Base-by-base conservation (phyloP, 2,329 filamentous ascomycete species). In the Colletotrichum nymphaeae region DNA sequence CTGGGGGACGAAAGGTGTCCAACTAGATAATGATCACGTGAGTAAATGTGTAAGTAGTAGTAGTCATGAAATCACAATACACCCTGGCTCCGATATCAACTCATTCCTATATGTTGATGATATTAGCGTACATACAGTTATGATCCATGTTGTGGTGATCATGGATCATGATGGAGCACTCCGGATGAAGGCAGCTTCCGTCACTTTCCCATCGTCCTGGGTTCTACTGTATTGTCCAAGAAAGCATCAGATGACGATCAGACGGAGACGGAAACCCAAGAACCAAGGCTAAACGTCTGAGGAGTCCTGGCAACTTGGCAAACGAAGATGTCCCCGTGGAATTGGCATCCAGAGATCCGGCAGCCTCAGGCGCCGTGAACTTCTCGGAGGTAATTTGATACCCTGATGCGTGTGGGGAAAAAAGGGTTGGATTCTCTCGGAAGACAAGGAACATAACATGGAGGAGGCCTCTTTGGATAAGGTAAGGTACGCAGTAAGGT, bases 371-470 rank as follows among this genome's bases (percentile, higher is more conserved):
- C 28, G 62, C 62, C 49, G 62, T 37, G 22, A 55, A 52, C 28
- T 42, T 49, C 53, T 64, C 62, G 62, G 62, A 64, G 53, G 62
- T 19, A 55, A 52, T 64, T 64, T 64, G 49, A 64, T 64, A 55
- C 49, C 22, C 62, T 22, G 8, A 58, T 32, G 26, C 46, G 49
- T 32, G 62, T n/a, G 3, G 46, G 46, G 42, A 7, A 9, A n/a
- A 49, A 19, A 26, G 12, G 46, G 46, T 24, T n/a, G 19, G 46
- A 4, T 32, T 22, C 2, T 24, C 3, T 19, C n/a, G n/a, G n/a
- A 8, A 12, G 19, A 8, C 19, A 4, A 4, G 11, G 26, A 24
- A 22, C 22, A 37, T 32, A 6, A 12, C 16, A n/a, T 5, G 9
- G 28, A 37, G 62, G 62, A 53, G 62, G 62, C 62, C 62, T 64